Evolutionary conservation across 495 filamentous ascomycete genomes (phyloP).

Genomic region (Tuber brumale): DNA sequence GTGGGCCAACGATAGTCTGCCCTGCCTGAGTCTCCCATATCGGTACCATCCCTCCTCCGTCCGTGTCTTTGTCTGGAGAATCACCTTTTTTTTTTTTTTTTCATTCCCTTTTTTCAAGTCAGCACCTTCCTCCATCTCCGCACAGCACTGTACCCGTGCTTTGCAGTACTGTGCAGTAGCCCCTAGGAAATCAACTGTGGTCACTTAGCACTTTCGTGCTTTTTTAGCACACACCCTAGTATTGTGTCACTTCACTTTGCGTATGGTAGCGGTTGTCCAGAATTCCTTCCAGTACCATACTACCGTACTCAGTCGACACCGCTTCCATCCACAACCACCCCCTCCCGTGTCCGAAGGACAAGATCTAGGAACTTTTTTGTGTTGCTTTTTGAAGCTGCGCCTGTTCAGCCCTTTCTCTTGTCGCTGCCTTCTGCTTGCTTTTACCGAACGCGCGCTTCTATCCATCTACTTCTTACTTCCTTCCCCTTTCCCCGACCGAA

Average conservation of each 20-base stretch:
- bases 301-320: neutral
- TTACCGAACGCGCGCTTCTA: constrained; percentile 1
- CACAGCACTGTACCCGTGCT: neutral
- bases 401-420: neutral
- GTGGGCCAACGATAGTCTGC: neutral
- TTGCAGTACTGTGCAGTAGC: neutral
- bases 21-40: neutral
- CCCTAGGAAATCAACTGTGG: neutral
- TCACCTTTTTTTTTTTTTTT: neutral
- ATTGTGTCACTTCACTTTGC: neutral
- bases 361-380: neutral
- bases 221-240: neutral
- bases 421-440: constrained; percentile 2
- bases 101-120: neutral
- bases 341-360: neutral
- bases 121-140: neutral
- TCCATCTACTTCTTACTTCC: constrained; percentile 1
- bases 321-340: neutral
- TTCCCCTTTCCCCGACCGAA: neutral
- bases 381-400: constrained; percentile 1
- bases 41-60: neutral
- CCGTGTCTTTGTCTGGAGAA: neutral
- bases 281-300: neutral
- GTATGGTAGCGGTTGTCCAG: neutral
- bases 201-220: constrained; percentile 2